phyloP scores from a whole-genome alignment of 306 rosid genomes.

The Myrica gale region DNA sequence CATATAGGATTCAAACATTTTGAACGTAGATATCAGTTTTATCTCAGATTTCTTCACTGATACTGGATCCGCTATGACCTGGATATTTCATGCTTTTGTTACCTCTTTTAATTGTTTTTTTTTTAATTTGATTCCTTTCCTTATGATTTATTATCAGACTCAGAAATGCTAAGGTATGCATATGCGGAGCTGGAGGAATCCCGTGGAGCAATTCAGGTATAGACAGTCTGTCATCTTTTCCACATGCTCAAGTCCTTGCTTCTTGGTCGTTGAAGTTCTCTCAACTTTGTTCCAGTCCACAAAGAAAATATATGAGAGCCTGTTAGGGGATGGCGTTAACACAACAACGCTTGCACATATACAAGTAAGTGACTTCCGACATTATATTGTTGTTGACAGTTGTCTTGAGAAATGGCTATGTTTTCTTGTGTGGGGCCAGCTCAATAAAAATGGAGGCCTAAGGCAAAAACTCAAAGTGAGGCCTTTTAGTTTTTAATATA shows the following conservation, averaged over 20 bases:
- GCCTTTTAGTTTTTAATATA: too few relatives aligned
- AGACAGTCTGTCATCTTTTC: slow-evolving; percentile 16
- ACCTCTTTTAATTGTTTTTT: neutral
- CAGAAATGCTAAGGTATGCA: slow-evolving; percentile 87
- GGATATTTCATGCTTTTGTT: neutral
- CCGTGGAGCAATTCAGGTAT: slow-evolving; percentile 93
- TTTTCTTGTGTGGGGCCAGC: neutral
- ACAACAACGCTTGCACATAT: slow-evolving; percentile 84
- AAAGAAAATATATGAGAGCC: slow-evolving; percentile 81
- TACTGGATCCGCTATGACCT: slow-evolving; percentile 2
- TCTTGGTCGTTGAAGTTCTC: slow-evolving; percentile 16
- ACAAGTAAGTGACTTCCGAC: slow-evolving; percentile 52
- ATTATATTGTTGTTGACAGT: neutral
- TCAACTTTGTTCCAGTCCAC: slow-evolving; percentile 65
- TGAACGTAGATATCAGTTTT: neutral
- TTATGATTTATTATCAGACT: slow-evolving; percentile 43
- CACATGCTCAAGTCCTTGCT: slow-evolving; percentile 11
- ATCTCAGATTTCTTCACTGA: neutral
- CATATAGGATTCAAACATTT: neutral
- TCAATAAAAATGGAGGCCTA: too few relatives aligned
- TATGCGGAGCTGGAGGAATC: slow-evolving; percentile 97
- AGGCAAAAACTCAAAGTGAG: too few relatives aligned
- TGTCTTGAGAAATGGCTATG: slow-evolving; percentile 21
- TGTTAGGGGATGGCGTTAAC: slow-evolving; percentile 65
- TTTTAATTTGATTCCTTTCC: slow-evolving; percentile 4